Conservation (phyloP, 2,329 filamentous ascomycete species). For the Aspergillus cejpii region DNA sequence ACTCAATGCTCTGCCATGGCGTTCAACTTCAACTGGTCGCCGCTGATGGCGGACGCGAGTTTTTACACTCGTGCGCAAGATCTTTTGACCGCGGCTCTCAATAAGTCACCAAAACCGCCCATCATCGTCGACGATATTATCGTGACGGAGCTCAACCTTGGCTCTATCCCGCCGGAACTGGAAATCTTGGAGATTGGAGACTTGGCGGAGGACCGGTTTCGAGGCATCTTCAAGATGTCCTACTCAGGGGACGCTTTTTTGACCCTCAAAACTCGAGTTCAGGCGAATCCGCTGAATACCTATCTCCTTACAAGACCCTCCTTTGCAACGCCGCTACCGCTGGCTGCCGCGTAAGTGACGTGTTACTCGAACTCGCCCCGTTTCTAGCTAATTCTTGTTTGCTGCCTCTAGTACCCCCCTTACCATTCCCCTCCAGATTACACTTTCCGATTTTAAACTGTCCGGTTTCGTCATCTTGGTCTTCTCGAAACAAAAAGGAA, state of each 20-base stretch:
- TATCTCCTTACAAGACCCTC: slow-evolving; percentile 84
- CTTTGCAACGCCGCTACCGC: slow-evolving; percentile 85
- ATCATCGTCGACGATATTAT: slow-evolving; percentile 99
- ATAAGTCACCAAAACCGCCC: slow-evolving; percentile 95
- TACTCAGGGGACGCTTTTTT: slow-evolving; percentile 93
- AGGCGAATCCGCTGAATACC: slow-evolving; percentile 96
- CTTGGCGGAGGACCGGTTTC: slow-evolving; percentile 90
- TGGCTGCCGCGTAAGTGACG: slow-evolving; percentile 63
- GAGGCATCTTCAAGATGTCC: slow-evolving; percentile 99
- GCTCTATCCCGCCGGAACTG: slow-evolving; percentile 85
- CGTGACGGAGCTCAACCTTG: slow-evolving; percentile 94
- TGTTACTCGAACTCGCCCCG: not conserved
- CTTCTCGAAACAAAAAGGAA: slow-evolving; percentile 93
- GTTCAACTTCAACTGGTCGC: slow-evolving; percentile 99
- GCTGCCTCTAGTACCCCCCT: slow-evolving; percentile 57
- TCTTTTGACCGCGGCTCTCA: slow-evolving; percentile 87
- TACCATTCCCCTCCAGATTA: slow-evolving; percentile 96
- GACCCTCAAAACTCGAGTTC: slow-evolving; percentile 90
- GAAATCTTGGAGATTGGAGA: slow-evolving; percentile 98
- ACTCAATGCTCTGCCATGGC: slow-evolving; percentile 60
- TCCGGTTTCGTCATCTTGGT: slow-evolving; percentile 97
- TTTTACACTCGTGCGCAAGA: slow-evolving; percentile 88
- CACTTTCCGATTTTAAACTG: slow-evolving; percentile 87
- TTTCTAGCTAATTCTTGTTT: slow-evolving; percentile 6
- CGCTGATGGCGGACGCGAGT: slow-evolving; percentile 86